Base-by-base conservation (phyloP, 495 filamentous ascomycete genomes). In the Podospora australis region DNA sequence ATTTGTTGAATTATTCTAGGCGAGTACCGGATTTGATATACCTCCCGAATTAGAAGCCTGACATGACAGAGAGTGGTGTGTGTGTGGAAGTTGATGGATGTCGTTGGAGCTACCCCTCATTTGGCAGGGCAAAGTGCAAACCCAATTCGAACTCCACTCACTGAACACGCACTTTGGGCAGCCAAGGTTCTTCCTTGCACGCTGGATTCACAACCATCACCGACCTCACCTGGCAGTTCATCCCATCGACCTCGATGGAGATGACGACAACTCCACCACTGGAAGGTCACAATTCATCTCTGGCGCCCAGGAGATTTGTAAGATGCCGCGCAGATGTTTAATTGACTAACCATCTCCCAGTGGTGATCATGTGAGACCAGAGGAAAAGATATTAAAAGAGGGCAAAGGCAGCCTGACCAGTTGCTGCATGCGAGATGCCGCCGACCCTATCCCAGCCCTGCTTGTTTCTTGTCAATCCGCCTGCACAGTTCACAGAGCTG, bases 401-500 rank as follows among this genome's bases (percentile, higher is more conserved):
- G 36, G 25, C 26, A 6, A 26, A 46, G 44, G 44, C 38, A 48
- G 44, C 44, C 35, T 25, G 43, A 21, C 28, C n/a, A n/a, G n/a
- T n/a, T 32, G 28, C 14, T 17, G 13, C 39, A 20, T 45, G 34
- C 34, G 17, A 16, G n/a, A 14, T 16, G 20, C 13, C 21, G 21
- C 22, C 22, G 20, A 21, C 40, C 22, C 7, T n/a, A n/a, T 14
- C 52, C 53, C 48, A 58, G 53, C 56, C 56, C 48, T 56, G 51
- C 38, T 50, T 57, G 51, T 55, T 56, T 44, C 39, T 44, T 38
- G 57, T 44, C 50, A 36, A 55, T 58, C 50, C 24, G 34, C 42
- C 23, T n/a, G n/a, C n/a, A n/a, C n/a, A n/a, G n/a, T n/a, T n/a
- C n/a, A n/a, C n/a, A n/a, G n/a, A n/a, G n/a, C 26, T 38, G 28